Evolutionary conservation across 2,329 filamentous ascomycete genomes (phyloP), one percentile per base, ranked within the genome.

Genomic region (Scolecobasidium constrictum): DNA sequence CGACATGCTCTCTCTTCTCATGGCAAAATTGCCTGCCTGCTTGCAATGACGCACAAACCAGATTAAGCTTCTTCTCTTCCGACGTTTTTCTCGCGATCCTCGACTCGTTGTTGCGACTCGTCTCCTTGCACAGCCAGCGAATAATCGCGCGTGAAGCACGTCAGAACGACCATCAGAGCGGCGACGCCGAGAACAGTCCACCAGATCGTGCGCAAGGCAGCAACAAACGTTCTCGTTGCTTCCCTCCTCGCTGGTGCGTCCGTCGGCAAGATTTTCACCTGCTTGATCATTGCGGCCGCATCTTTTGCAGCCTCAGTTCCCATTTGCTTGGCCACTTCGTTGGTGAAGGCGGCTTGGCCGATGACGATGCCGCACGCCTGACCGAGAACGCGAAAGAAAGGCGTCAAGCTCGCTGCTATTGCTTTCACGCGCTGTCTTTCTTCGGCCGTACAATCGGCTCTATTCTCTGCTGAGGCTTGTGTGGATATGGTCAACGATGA

Each of bases 401-500:
- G 37, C 9, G 19, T 39, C 12, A 39, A 16, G 9, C 16, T 18
- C 9, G 37, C 37, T 9, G 37, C 13, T 11, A 39, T 19, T 9
- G 37, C 12, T 23, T 39, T 39, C 11, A 39, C 20, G 11, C 19
- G 9, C 7, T 12, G 9, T 13, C 37, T 6, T 18, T 39, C 37
- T 23, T 39, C 37, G 21, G 18, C 9, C 9, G 37, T 12, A 39
- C 37, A 39, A 22, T 39, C 19, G 18, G 37, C 16, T 6, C 37
- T 11, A 39, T 39, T 11, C 19, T 39, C 37, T 18, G 37, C 37
- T 20, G 37, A 39, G 6, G 37, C 37, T 22, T 39, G 37, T 9
- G 37, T 39, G 7, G 37, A 11, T 7, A 39, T 18, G 19, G 37
- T 22, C 19, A 39, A 39, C 11, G 15, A 19, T 23, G 20, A 11